Evolutionary conservation across 768 basidiomycete species (phyloP).

Genomic region (Pholiota conissans): DNA sequence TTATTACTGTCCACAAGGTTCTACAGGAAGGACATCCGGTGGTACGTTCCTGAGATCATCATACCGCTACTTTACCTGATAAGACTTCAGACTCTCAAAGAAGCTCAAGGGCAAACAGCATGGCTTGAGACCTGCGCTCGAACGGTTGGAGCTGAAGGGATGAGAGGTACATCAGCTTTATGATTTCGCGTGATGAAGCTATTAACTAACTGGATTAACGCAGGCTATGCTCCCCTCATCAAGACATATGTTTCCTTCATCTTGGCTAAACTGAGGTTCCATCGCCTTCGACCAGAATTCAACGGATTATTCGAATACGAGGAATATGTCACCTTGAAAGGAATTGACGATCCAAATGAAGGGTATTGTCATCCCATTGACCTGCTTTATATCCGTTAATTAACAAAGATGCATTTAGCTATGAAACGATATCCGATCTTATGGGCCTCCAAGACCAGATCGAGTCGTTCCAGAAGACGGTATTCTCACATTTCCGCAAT

Average conservation of each 20-base stretch:
- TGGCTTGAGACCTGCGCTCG: constrained; percentile 98
- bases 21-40: constrained; percentile 96
- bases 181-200: background rate
- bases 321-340: constrained; percentile 95
- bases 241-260: constrained; percentile 96
- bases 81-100: constrained; percentile 81
- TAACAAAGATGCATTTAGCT: constrained; percentile 47
- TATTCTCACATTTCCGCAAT: constrained; percentile 91
- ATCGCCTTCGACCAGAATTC: constrained; percentile 94
- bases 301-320: constrained; percentile 99
- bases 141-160: constrained; percentile 77
- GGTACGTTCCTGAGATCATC: constrained; percentile 42
- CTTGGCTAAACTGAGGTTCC: constrained; percentile 93
- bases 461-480: constrained; percentile 97
- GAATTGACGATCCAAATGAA: constrained; percentile 98
- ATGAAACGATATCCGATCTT: constrained; percentile 96
- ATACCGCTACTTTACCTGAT: constrained; percentile 1
- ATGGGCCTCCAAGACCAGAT: constrained; percentile 99
- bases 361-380: constrained; percentile 60
- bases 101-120: constrained; percentile 93
- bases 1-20: constrained; percentile 97
- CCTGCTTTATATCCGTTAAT: too few relatives aligned
- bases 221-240: constrained; percentile 92
- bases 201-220: constrained; percentile 1
- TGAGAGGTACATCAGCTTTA: constrained; percentile 55